These are phyloP conservation scores for Phytophthora pistaciae DNA, from an alignment of 352 stramenopile genomes.

Conservation along the genomic window DNA sequence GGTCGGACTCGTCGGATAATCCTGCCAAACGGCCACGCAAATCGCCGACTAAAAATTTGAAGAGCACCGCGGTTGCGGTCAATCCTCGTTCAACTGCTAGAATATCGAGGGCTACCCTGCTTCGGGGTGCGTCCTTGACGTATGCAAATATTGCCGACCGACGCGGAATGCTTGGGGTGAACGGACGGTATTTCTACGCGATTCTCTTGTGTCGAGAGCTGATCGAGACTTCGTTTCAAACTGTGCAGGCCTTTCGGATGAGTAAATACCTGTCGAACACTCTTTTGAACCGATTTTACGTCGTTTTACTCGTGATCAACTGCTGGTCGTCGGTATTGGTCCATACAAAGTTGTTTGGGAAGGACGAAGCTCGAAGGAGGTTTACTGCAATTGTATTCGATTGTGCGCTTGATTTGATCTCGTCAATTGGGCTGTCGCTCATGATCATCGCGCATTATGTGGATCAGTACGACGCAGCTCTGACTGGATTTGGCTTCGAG, in stretches of 20 bases:
- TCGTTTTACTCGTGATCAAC: conserved; percentile 30
- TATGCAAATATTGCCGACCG: conserved; percentile 5
- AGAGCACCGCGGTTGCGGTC: background rate
- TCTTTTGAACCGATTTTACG: conserved; percentile 38
- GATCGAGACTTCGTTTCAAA: conserved; percentile 22
- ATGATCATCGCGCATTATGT: conserved; percentile 21
- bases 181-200: conserved; percentile 24
- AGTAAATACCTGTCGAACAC: conserved; percentile 22
- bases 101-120: background rate
- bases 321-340: conserved; percentile 25
- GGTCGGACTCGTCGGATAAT: background rate
- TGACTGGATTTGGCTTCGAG: conserved; percentile 8
- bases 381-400: conserved; percentile 19
- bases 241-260: conserved; percentile 27
- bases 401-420: conserved; percentile 26
- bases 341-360: conserved; percentile 1
- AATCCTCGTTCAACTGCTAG: background rate
- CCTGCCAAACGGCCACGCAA: background rate
- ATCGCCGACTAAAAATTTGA: background rate
- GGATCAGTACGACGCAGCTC: background rate
- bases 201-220: conserved; percentile 27
- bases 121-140: background rate
- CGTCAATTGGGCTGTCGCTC: conserved; percentile 20
- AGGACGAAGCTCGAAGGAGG: conserved; percentile 14
- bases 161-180: conserved; percentile 6